Percentiles rank a stretch among this genome's conserved stretches.
phyloP scores from a whole-genome alignment of 495 filamentous ascomycete genomes.

The Podospora fimiseda region DNA sequence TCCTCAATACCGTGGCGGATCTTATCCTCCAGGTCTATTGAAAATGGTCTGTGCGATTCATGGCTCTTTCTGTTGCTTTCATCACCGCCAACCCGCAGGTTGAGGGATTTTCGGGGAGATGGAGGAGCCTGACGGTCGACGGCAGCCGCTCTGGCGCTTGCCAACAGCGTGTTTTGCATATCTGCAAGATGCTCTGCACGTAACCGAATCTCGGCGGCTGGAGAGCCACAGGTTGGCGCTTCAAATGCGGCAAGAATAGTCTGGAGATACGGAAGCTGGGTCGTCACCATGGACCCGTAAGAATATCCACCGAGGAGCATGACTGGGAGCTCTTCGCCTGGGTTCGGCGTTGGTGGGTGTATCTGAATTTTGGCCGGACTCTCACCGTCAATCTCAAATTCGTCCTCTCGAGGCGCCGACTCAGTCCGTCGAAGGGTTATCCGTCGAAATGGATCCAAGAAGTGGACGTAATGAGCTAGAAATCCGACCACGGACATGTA shows the following conservation, averaged over 20 bases:
- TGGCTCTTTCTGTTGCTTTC: constrained; percentile 29
- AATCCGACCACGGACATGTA: constrained; percentile 76
- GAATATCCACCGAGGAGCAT: constrained; percentile 80
- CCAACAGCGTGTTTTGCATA: constrained; percentile 42
- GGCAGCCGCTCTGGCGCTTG: constrained; percentile 17
- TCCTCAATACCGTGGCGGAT: constrained; percentile 37
- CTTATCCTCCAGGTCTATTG: constrained; percentile 29
- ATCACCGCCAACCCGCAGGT: constrained; percentile 35
- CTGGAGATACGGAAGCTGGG: constrained; percentile 57
- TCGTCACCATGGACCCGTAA: constrained; percentile 78
- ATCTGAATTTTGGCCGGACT: constrained; percentile 2
- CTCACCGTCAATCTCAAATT: not conserved
- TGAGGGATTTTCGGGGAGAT: constrained; percentile 26
- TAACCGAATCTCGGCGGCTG: constrained; percentile 57
- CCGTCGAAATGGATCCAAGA: constrained; percentile 25
- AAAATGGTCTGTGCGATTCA: constrained; percentile 21
- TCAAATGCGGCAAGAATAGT: constrained; percentile 55
- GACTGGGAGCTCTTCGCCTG: constrained; percentile 9
- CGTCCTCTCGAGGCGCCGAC: not conserved
- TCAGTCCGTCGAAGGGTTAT: not conserved
- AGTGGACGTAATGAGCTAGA: constrained; percentile 62
- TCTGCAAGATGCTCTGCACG: constrained; percentile 58
- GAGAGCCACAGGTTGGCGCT: constrained; percentile 41
- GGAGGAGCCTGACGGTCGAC: constrained; percentile 15
- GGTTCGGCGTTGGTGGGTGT: constrained; percentile 5